Evolutionary conservation across 2,329 filamentous ascomycete genomes (phyloP), one percentile per base, ranked within the genome.

Genomic region (Dothiorella sarmentorum): DNA sequence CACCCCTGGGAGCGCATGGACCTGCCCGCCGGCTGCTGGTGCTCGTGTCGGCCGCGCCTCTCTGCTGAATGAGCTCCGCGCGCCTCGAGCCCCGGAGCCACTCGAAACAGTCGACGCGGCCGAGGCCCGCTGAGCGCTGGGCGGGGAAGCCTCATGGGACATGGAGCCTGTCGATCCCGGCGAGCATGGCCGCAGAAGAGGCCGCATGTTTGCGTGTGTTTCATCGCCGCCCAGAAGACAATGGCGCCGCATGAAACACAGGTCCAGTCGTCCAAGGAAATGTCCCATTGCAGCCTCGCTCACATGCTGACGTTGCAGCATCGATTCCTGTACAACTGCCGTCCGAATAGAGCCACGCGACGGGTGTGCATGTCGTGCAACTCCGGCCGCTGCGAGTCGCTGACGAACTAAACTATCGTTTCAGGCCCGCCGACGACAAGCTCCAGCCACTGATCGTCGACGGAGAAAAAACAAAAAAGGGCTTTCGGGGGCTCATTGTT

Each of bases 331-430:
- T 38, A 35, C 26, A 29, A 18, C 29, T 35, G 45, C 47, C 47
- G 47, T 26, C 47, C 49, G 22, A 42, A 53, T 40, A 53, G 22
- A 53, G 49, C 49, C 49, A 53, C 49, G 49, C 49, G 49, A 40
- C 35, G 35, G 49, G 13, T 22, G 13, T 52, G 47, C 33, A 18
- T 40, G 33, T 24, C n/a, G 49, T 53, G 49, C 49, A 53, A 53
- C 49, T 53, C 35, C 49, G 49, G 22, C 22, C 22, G 18, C 33
- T 40, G 49, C 49, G 22, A 40, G 33, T 40, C n/a, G 49, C 49
- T 42, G 49, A 40, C 24, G 49, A 53, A 53, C 35, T 53, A 29
- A 35, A 53, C 49, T 53, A 53, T 53, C 49, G 49, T 53, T 53
- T 53, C 49, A 53, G 35, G 33, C 45, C 18, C 29, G 45, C 45